Base-by-base conservation (phyloP, 2,329 filamentous ascomycete genomes). In the Knufia fluminis region DNA sequence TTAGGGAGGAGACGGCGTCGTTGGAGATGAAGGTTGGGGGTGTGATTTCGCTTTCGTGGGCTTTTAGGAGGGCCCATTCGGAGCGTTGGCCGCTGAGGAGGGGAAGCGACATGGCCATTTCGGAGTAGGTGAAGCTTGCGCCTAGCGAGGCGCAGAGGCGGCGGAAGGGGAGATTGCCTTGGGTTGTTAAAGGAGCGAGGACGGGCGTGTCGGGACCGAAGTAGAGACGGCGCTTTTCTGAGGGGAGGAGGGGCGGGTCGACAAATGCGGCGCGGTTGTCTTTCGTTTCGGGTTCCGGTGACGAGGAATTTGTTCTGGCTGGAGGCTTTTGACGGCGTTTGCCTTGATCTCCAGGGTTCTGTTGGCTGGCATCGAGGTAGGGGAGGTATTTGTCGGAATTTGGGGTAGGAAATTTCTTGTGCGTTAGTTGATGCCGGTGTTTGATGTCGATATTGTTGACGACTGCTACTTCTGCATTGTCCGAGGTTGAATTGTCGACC, bases 11-110 rank as follows among this genome's bases (percentile, higher is more conserved):
- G 1, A 63, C 68, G 54, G 69, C 71, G 32, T 48, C 44, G 26
- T 55, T 56, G 1, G 76, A 72, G 1, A 72, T 75, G 61, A 87
- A 82, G 31, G 76, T 78, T 16, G 91, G 91, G 20, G 88, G 79
- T 19, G 71, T 67, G 16, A 84, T 73, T 67, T 98, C 92, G 4
- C 83, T 85, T 64, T 89, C 82, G 63, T 98, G 92, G 2, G 87
- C 87, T 67, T 92, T 94, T 75, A 97, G 80, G 49, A 98, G 73
- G 17, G 92, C 89, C 92, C 92, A 98, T 70, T 98, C 92, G 1
- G 83, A 77, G 68, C 91, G 94, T 56, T 85, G 80, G 31, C 92
- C 92, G 66, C 96, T 89, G 4, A 98, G 76, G 36, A 98, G 70
- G 8, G 91, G 90, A 66, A 94, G 72, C 23, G 87, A 83, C 78